Evolutionary conservation across 805 yeast species (phyloP), one percentile per base, ranked within the genome.

Genomic region (Gaillardinia entomophila): DNA sequence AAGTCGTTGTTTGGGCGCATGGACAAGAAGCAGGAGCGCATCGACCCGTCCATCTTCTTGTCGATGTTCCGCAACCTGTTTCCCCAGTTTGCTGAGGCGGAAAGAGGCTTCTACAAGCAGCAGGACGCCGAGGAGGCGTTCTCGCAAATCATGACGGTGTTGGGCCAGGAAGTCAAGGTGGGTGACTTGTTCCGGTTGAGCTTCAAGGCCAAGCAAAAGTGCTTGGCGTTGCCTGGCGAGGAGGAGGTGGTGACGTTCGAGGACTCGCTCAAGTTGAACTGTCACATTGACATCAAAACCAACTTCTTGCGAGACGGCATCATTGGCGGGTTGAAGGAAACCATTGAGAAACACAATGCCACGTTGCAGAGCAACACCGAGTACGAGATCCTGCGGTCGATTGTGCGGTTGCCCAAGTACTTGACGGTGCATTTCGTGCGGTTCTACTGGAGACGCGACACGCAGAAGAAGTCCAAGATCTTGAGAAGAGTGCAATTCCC

Each of bases 61-160:
- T 66, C 77, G 24, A 63, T 75, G 19, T 65, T 85, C 44, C 77
- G 96, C 54, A 62, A 68, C 30, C 62, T 66, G 12, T 83, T 76
- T 52, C 97, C 97, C 2, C 97, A 92, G 60, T 92, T 92, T 59
- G 84, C 82, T 27, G 97, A 90, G 54, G 75, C 77, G 38, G 82
- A 77, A 39, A 58, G 51, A 30, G 97, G 97, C 1, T 62, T 71
- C 35, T 83, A 73, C 53, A 88, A 86, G 58, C 98, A 92, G 62
- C 99, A 92, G 62, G 99, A 92, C 65, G 98, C 98, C 0, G 99
- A 92, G 62, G 99, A 92, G 56, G 83, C 90, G 12, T 88, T 78
- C 61, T 81, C 96, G 6, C 90, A 83, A 55, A 71, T 92, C 31
- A 60, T 89, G 41, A 61, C 66, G 23, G 60, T 70, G 20, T 56